Base-by-base conservation (phyloP, 768 basidiomycete species). In the Leucosporidium scottii region DNA sequence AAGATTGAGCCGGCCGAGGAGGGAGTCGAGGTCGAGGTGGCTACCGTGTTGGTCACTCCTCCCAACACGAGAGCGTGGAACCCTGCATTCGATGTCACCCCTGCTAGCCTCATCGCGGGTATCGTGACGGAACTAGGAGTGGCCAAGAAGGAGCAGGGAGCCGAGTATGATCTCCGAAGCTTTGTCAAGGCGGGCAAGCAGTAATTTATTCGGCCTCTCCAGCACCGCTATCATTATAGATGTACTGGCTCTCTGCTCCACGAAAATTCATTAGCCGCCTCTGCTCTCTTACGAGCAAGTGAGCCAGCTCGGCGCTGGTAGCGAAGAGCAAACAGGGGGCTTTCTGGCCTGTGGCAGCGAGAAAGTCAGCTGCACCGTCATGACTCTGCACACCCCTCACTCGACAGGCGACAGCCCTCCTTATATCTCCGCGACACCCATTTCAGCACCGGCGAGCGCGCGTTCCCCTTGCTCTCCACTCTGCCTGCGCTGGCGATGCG, bases 81-180 rank as follows among this genome's bases (percentile, higher is more conserved):
- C 78, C 93, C 94, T 1, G 91, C 90, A 70, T 98, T 97, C 78
- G 94, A 98, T 76, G 92, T 98, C 21, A 97, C 94, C 0, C 93
- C 93, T 0, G 91, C 93, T 3, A 87, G 89, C 67, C 81, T 97
- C 53, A 96, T 98, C 70, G 89, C 87, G n/a, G 90, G 89, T 36
- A 89, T 98, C 60, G 92, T 93, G 18, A 97, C 93, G 3, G 94
- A 98, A 80, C 91, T 89, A 73, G 93, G 94, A 10, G 91, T 96
- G 0, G 91, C 90, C 5, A 84, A 87, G 66, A 87, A 86, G 75
- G 79, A 79, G 66, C 83, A 83, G 10, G 86, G 86, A 67, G 77
- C 76, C 3, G 75, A 67, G 30, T 90, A 91, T 74, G 87, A 93
- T 75, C 81, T 93, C 31, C 80, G 82, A 58, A 77, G 76, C 12